These are phyloP conservation scores for Skeletonema potamos DNA, from an alignment of 108 stramenopile species.

Conservation along the genomic window DNA sequence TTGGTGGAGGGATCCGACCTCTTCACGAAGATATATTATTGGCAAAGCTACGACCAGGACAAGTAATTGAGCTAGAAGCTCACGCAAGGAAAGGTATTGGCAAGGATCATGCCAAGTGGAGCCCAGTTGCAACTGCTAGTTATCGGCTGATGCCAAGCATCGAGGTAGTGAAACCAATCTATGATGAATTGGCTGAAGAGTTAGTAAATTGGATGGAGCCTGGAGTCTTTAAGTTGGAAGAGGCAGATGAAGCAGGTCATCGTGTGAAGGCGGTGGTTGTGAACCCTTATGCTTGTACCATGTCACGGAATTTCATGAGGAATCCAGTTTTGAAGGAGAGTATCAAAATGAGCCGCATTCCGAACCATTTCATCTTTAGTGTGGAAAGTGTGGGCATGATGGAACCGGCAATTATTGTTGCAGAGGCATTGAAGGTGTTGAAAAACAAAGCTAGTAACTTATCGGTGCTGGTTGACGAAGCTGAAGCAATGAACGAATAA, in stretches of 20 bases:
- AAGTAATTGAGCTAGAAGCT: slow-evolving; percentile 89
- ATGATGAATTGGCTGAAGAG: slow-evolving; percentile 85
- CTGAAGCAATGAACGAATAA: slow-evolving; percentile 10
- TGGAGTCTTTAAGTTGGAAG: slow-evolving; percentile 78
- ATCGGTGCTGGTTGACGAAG: slow-evolving; percentile 47
- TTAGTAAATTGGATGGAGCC: slow-evolving; percentile 88
- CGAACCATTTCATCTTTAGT: slow-evolving; percentile 96
- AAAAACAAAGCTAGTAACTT: slow-evolving; percentile 68
- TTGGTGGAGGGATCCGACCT: slow-evolving; percentile 55
- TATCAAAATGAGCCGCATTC: slow-evolving; percentile 83
- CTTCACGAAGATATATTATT: slow-evolving; percentile 93
- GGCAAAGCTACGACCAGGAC: slow-evolving; percentile 94
- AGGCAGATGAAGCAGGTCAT: slow-evolving; percentile 45
- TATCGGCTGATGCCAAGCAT: slow-evolving; percentile 89
- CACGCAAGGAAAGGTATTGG: slow-evolving; percentile 90
- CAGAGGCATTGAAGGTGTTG: slow-evolving; percentile 75
- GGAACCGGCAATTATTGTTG: slow-evolving; percentile 81
- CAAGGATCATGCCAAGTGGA: slow-evolving; percentile 97
- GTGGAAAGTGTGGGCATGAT: slow-evolving; percentile 94
- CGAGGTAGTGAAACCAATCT: slow-evolving; percentile 61
- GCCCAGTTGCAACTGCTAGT: slow-evolving; percentile 95
- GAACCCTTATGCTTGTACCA: slow-evolving; percentile 95
- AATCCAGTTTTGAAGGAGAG: slow-evolving; percentile 68
- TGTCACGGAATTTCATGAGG: slow-evolving; percentile 96
- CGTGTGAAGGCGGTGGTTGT: slow-evolving; percentile 62